phyloP scores from a whole-genome alignment of 1,284 basidiomycete genomes.

The Cystobasidiaceae sp. region DNA sequence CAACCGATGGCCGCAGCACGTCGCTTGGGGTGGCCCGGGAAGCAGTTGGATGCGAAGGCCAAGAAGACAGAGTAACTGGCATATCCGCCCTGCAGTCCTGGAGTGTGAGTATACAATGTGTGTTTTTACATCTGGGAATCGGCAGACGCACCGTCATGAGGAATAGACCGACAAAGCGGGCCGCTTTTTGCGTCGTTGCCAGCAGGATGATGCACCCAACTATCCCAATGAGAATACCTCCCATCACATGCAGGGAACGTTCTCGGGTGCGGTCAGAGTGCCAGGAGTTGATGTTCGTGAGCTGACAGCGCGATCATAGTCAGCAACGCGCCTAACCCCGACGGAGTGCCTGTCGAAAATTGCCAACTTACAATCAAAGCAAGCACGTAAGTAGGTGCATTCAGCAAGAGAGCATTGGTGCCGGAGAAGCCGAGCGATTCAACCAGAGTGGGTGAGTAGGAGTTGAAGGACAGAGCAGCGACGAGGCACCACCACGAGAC shows the following conservation, averaged over 20 bases:
- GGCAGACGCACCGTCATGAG: background rate
- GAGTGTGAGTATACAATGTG: background rate
- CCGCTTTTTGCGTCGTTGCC: slow-evolving; percentile 2
- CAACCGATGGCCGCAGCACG: slow-evolving; percentile 6
- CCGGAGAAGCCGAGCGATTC: slow-evolving; percentile 1
- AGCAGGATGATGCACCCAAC: slow-evolving; percentile 11
- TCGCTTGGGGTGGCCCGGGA: slow-evolving; percentile 4
- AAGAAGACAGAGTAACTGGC: slow-evolving; percentile 9
- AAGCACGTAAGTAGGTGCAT: slow-evolving; percentile 68
- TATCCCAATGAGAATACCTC: slow-evolving; percentile 64
- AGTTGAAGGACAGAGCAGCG: slow-evolving; percentile 4
- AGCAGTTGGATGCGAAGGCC: background rate
- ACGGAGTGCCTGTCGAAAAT: too few species aligned
- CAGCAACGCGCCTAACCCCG: too few species aligned
- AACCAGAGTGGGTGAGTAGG: slow-evolving; percentile 9
- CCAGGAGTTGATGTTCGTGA: slow-evolving; percentile 48
- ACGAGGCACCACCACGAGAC: background rate
- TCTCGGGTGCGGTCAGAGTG: slow-evolving; percentile 46
- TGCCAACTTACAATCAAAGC: slow-evolving; percentile 50
- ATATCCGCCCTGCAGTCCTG: background rate
- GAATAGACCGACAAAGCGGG: slow-evolving; percentile 19
- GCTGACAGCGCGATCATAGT: too few species aligned
- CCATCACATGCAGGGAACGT: slow-evolving; percentile 60
- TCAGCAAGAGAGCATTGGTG: slow-evolving; percentile 47
- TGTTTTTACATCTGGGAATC: background rate